Conservation (phyloP, 2,329 filamentous ascomycete genomes). For the Venturia oleaginea region DNA sequence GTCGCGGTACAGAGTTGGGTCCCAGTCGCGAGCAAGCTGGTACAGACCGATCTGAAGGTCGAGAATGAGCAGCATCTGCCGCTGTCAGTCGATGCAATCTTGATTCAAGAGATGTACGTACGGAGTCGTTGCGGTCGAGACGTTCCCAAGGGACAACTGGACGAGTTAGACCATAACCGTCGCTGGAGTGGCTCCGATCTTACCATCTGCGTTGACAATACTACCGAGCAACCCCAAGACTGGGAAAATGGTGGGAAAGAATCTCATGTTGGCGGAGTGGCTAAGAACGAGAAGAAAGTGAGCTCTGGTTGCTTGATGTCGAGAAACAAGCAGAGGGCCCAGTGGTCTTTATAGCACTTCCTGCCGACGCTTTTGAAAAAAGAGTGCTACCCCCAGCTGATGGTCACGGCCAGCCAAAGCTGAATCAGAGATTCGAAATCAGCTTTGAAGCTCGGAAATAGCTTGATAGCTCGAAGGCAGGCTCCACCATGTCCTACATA, state of each 20-base stretch:
- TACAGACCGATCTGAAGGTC: conserved; percentile 54
- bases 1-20: conserved; percentile 55
- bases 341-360: not conserved
- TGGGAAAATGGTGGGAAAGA: not conserved
- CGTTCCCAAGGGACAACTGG: not conserved
- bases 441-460: not conserved
- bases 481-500: not conserved
- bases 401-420: not conserved
- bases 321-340: not conserved
- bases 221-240: not conserved
- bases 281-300: not conserved
- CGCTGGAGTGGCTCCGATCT: not conserved
- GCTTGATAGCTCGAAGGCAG: not conserved
- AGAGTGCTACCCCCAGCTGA: not conserved
- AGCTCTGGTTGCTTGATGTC: not conserved
- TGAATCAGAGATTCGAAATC: not conserved
- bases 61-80: conserved; percentile 46
- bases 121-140: not conserved
- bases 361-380: not conserved
- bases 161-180: not conserved
- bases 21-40: conserved; percentile 55
- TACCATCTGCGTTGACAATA: not conserved
- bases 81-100: not conserved
- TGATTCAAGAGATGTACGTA: not conserved
- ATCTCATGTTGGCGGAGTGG: not conserved